Evolutionary conservation across 2,329 filamentous ascomycete species (phyloP), one percentile per base, ranked within the genome.

Genomic region (Neofusicoccum sp.): DNA sequence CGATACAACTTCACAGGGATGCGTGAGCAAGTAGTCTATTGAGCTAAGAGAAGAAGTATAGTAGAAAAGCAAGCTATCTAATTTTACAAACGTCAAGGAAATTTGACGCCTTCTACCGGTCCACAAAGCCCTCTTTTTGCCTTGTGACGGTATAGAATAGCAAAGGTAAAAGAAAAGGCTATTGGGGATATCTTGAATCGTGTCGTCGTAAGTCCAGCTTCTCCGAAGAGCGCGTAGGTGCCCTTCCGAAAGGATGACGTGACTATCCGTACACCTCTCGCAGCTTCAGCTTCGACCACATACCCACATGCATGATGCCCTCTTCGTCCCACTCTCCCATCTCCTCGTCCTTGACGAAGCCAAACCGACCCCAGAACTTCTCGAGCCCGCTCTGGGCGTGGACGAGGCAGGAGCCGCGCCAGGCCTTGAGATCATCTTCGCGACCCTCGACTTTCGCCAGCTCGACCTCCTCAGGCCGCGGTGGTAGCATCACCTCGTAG

Each of bases 311-410:
- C 28, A 14, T n/a, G 9, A 48, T 45, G 12, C 61, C 51, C 31
- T 61, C 61, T 14, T 63, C 61, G n/a, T 58, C 61, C 51, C 49
- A 61, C n/a, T 41, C 41, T 8, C 57, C 58, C 61, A 58, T 51
- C n/a, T 26, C n/a, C 41, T 60, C 56, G 14, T 60, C 57, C 9
- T 28, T 53, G 16, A 58, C 51, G 73, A 96, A 97, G 0, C 91
- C 92, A 74, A 88, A 83, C 69, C 80, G 83, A 68, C 78, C 76
- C 86, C 92, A 98, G 66, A 87, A 79, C 30, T 75, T 76, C 65
- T 86, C 80, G 12, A 89, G 85, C 33, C 79, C 73, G 60, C 83
- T 81, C 77, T 96, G 92, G 3, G 91, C 89, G 78, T 97, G 93
- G 26, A 89, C 83, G 70, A 91, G 86, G 6, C 93, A 80, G 44